phyloP scores from a whole-genome alignment of 352 stramenopile genomes.

The Pythium folliculosum region DNA sequence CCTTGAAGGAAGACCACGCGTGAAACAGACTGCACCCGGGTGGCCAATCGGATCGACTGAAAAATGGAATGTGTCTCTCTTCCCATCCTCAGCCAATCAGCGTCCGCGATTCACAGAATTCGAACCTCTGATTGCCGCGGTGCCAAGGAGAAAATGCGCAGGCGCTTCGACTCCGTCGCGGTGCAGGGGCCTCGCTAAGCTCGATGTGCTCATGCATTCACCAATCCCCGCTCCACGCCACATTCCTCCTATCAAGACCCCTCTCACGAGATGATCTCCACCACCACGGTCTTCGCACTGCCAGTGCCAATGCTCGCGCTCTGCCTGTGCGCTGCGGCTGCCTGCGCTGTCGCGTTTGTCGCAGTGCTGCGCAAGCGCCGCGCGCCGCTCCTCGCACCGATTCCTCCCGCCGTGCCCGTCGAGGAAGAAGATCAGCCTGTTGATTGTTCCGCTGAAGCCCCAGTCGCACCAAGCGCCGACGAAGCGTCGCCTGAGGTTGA shows the following conservation, averaged over 20 bases:
- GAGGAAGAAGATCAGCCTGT: not conserved
- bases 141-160: slow-evolving; percentile 12
- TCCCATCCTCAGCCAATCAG: slow-evolving; percentile 11
- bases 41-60: slow-evolving; percentile 2
- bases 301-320: not conserved
- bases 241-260: not conserved
- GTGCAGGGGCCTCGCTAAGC: no score
- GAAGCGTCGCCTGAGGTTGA: not conserved
- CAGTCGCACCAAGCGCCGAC: not conserved
- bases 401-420: not conserved
- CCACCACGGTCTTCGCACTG: not conserved
- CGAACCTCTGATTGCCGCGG: not conserved
- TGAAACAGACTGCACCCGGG: not conserved
- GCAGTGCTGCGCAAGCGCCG: no score
- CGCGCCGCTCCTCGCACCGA: no score
- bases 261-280: no score
- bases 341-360: no score
- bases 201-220: not conserved
- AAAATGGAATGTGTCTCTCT: slow-evolving; percentile 17
- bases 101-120: slow-evolving; percentile 4
- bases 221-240: not conserved
- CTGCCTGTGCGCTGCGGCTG: not conserved
- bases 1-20: not conserved
- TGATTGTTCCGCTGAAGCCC: not conserved
- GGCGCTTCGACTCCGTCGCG: no score